These are phyloP conservation scores for Raffaelea albimanens DNA, from an alignment of 2,329 filamentous ascomycete genomes.

Conservation along the genomic window DNA sequence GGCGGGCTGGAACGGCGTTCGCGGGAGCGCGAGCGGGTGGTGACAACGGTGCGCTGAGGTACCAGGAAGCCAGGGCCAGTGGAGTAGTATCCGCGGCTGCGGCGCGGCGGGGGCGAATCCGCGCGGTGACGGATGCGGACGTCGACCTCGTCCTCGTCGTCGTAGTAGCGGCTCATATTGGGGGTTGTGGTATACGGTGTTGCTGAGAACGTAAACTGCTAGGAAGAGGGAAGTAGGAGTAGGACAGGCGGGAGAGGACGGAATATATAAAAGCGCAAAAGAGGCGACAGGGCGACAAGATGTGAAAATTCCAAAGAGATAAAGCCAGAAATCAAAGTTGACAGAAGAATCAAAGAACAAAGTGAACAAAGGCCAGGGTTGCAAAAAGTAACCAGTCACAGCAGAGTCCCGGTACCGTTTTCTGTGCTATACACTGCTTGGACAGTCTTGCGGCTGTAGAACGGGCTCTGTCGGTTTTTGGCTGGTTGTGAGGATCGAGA, in stretches of 20 bases:
- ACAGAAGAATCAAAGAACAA: not conserved
- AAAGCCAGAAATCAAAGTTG: not conserved
- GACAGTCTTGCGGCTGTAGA: no score
- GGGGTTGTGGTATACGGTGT: not conserved
- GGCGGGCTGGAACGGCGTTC: conserved; percentile 36
- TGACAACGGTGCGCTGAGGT: conserved; percentile 37
- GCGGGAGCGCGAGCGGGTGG: conserved; percentile 32
- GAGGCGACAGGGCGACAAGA: no score
- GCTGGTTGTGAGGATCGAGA: no score
- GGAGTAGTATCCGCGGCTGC: conserved; percentile 31
- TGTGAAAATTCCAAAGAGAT: not conserved
- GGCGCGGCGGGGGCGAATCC: conserved; percentile 16
- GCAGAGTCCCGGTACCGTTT: no score
- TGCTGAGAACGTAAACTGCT: no score
- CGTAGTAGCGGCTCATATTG: conserved; percentile 28
- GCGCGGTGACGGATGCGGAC: conserved; percentile 35
- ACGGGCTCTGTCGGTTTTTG: no score
- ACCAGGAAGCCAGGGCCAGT: conserved; percentile 30
- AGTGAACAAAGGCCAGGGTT: not conserved
- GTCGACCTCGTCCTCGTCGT: conserved; percentile 47
- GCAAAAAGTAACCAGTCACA: no score
- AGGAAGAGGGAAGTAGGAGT: not conserved
- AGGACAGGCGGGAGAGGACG: no score
- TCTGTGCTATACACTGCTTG: no score
- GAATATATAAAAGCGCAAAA: no score